Evolutionary conservation across 257 asterid genomes (phyloP), one percentile per base, ranked within the genome.

Genomic region (Primulina eburnea): DNA sequence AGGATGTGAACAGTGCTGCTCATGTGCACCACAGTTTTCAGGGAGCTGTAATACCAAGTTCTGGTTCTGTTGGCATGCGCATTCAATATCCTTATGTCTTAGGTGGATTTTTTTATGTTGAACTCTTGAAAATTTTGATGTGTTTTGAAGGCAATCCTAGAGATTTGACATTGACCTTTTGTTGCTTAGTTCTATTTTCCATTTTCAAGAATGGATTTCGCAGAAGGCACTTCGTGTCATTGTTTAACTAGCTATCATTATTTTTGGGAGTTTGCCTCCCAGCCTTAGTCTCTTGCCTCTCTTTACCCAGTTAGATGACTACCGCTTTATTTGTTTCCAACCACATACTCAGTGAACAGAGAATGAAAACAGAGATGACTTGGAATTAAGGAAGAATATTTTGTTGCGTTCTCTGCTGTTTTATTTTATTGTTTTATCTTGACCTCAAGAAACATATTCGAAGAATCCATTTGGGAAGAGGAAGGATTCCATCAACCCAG

Each of bases 11-110:
- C 76, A 90, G 90, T 68, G 99, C 99, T 64, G 79, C 91, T 69
- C 85, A 84, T 71, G 97, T 94, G 69, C 99, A 94, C 79, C 99
- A 81, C 71, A 89, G 73, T 84, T 83, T 91, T 78, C 99, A 94
- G 83, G 97, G 99, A 71, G 97, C 96, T 26, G 97, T 94, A 56
- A 87, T 91, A 81, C 97, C 95, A 71, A 94, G 99, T 81, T 94
- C 97, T 28, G 97, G 96, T 80, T 85, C 99, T 32, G 85, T 94
- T 78, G 99, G 99, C 89, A 94, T 94, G 97, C 96, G 99, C 57
- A 94, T 94, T 79, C 99, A 94, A 94, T 94, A 94, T 94, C 99
- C 99, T 94, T 87, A 29, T 11, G 66, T 4, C 29, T 60, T 73
- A 67, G 52, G n/a, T 34, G 65, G 6, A 37, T 57, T 74, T 59